phyloP scores from a whole-genome alignment of 2,329 filamentous ascomycete genomes.

The Stachybotrys echinatus region DNA sequence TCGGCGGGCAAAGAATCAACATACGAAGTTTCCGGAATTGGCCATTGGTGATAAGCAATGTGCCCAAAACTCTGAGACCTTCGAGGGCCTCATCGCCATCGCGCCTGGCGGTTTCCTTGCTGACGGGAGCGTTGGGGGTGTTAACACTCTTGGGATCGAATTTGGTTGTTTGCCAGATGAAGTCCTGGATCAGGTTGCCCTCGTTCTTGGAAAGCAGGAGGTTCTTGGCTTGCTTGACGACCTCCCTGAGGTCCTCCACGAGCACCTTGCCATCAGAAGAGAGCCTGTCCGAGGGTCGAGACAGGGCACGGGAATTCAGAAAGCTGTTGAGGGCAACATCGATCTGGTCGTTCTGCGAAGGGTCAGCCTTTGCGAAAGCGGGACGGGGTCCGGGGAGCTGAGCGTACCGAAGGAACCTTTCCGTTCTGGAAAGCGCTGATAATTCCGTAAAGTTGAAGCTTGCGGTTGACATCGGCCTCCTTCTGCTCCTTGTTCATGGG shows the following conservation, averaged over 20 bases:
- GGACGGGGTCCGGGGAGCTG: not conserved
- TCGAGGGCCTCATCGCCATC: constrained; percentile 80
- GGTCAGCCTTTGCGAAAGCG: constrained; percentile 1
- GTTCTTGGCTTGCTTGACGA: constrained; percentile 78
- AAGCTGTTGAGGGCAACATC: constrained; percentile 91
- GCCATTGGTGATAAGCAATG: constrained; percentile 87
- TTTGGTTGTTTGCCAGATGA: constrained; percentile 88
- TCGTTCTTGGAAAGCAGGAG: constrained; percentile 91
- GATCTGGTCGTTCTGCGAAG: constrained; percentile 78
- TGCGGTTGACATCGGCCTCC: constrained; percentile 84
- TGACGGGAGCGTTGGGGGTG: constrained; percentile 61
- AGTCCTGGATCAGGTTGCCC: constrained; percentile 90
- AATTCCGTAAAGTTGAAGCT: constrained; percentile 94
- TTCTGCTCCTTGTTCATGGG: constrained; percentile 70
- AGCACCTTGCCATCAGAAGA: constrained; percentile 79
- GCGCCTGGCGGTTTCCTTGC: constrained; percentile 72
- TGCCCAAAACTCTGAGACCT: constrained; percentile 82
- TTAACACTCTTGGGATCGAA: constrained; percentile 59
- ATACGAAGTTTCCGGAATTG: constrained; percentile 87
- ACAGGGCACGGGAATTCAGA: constrained; percentile 64
- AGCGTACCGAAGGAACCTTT: constrained; percentile 81
- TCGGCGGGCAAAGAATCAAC: constrained; percentile 26
- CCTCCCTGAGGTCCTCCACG: constrained; percentile 69
- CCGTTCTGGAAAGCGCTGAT: constrained; percentile 77
- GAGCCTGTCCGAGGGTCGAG: constrained; percentile 67